These are phyloP conservation scores for Trichoderma cornu-damae DNA, from an alignment of 2,329 filamentous ascomycete species.

Conservation along the genomic window DNA sequence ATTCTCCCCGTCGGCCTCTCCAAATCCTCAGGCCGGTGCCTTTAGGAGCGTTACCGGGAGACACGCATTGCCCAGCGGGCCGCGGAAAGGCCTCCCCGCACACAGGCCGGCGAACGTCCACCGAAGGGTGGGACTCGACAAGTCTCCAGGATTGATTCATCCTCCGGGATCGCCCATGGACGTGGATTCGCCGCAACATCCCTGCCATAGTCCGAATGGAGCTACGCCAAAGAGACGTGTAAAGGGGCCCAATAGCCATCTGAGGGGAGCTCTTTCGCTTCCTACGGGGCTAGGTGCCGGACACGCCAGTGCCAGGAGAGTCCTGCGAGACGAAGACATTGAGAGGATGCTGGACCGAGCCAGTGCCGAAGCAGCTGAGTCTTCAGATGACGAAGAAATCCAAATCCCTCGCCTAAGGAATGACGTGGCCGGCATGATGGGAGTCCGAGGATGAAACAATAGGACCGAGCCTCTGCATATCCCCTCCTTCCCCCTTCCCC, in stretches of 20 bases:
- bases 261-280: conserved; percentile 43
- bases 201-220: conserved; percentile 25
- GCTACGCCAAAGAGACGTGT: conserved; percentile 42
- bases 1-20: conserved; percentile 43
- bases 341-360: conserved; percentile 54
- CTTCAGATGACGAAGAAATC: conserved; percentile 56
- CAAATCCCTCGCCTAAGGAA: conserved; percentile 38
- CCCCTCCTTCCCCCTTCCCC: too few species aligned
- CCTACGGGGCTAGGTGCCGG: conserved; percentile 44
- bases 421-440: conserved; percentile 30
- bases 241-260: conserved; percentile 36
- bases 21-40: conserved; percentile 26
- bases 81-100: conserved; percentile 49
- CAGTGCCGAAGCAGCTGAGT: conserved; percentile 45
- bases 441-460: conserved; percentile 18
- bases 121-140: conserved; percentile 47
- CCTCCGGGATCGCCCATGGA: conserved; percentile 45
- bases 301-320: conserved; percentile 35
- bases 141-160: conserved; percentile 37
- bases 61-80: conserved; percentile 43
- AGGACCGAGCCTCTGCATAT: too few species aligned
- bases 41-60: conserved; percentile 23
- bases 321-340: conserved; percentile 51
- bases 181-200: conserved; percentile 34
- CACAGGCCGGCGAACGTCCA: conserved; percentile 40